Evolutionary conservation across 2,329 filamentous ascomycete genomes (phyloP), one percentile per base, ranked within the genome.

Genomic region (Ceratocystis harringtonii): DNA sequence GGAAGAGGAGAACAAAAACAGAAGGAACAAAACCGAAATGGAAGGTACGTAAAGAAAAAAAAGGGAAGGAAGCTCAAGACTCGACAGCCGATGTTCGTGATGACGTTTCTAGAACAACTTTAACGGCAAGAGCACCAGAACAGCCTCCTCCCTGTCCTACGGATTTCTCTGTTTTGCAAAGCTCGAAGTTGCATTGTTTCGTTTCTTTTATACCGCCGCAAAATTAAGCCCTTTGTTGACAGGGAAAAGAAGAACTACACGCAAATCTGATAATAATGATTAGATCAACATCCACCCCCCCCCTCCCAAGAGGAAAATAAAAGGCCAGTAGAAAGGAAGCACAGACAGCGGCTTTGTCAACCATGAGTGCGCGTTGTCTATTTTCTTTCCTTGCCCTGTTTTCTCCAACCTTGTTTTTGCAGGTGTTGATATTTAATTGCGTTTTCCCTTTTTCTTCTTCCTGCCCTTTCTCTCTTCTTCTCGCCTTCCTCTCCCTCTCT

Each of bases 331-430:
- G 15, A 17, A 3, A 58, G 22, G 55, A n/a, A 36, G 55, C 55
- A 58, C 55, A 58, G 55, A 58, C 55, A 58, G 32, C 28, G 60
- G 41, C 41, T 7, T 48, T 62, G 41, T 62, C 55, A 58, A 28
- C 25, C 36, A 41, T 17, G 25, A 32, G 55, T n/a, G 55, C 55
- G 41, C 60, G 28, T 30, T 32, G 43, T 50, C 32, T 36, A 36
- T 45, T 30, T 62, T 48, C 45, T 22, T 62, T 30, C 52, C 22
- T 12, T 6, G 25, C 25, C 52, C 19, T 52, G 15, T 48, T 61
- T 32, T 36, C 17, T 25, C 43, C 55, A 32, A 4, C 25, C 25
- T 17, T 58, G 55, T 30, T 32, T 55, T 58, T 50, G 7, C 22
- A 17, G 30, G 41, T 48, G 44, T 44, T 41, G 48, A 48, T 22